Base-by-base conservation (phyloP, 2,329 filamentous ascomycete species). In the Verticillium dahliae region DNA sequence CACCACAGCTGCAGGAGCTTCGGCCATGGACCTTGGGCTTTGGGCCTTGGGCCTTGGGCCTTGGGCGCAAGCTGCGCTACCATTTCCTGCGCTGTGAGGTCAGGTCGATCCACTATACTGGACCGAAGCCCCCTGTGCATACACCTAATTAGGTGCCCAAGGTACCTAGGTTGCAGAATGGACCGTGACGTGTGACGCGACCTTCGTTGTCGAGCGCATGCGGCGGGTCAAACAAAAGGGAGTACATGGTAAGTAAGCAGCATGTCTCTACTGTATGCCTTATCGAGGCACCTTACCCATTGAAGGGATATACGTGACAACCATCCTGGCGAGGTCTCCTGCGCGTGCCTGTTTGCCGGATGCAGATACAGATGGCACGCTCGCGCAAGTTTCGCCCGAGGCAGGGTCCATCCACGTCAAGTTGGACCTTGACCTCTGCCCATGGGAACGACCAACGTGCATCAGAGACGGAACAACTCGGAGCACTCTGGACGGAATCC, bases 321-420 rank as follows among this genome's bases (percentile, higher is more conserved):
- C 27, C 27, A 4, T 31, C 5, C 27, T 31, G 27, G 27, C 5
- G 4, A 31, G 27, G 3, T 52, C 2, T 52, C 31, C 54, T 14
- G 54, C 35, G 55, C 55, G 34, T 57, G 55, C 55, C 55, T n/a
- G 33, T n/a, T 57, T 57, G 55, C 55, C n/a, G 55, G 34, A 57
- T 57, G 33, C 55, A 57, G 55, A 22, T 31, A 31, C 27, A 31
- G 27, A 35, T 57, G 33, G 55, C 31, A 10, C 34, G 22, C 33
- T 52, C 54, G 33, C 54, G 54, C 54, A 13, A 13, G 27, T 34
- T 56, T 56, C 14, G 54, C 54, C 54, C 54, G 45, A 52, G 39
- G 39, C 6, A 31, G 35, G 14, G n/a, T 18, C 22, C 14, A 7
- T n/a, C 39, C 6, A 45, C 22, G 45, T 52, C n/a, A 22, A 52